Conservation (phyloP, 257 asterid genomes). For the Salvia rosmarinus region DNA sequence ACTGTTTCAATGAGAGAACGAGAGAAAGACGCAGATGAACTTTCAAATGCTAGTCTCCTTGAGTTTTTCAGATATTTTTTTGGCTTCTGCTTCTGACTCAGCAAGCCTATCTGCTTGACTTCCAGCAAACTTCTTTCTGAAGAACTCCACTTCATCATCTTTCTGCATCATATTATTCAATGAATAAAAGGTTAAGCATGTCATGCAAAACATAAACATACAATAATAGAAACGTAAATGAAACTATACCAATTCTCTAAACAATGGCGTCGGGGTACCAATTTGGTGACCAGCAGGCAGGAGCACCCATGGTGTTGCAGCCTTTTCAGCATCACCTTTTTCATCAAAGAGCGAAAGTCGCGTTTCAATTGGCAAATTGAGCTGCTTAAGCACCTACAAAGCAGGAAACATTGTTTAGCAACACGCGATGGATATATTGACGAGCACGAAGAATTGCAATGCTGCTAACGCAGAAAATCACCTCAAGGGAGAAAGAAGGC, state of each 20-base stretch:
- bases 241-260: constrained; percentile 64
- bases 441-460: background rate
- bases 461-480: constrained; percentile 28
- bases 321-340: constrained; percentile 61
- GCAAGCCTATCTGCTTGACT: constrained; percentile 81
- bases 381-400: constrained; percentile 79
- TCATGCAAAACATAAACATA: background rate
- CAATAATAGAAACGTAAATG: background rate
- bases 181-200: constrained; percentile 15
- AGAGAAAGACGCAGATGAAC: too few relatives aligned
- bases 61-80: constrained; percentile 53
- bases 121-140: constrained; percentile 67
- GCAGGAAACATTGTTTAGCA: constrained; percentile 14
- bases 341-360: constrained; percentile 65
- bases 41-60: constrained; percentile 61
- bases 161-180: constrained; percentile 50
- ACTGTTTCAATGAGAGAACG: too few relatives aligned
- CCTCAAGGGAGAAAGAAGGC: constrained; percentile 82
- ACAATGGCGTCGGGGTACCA: constrained; percentile 72
- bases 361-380: constrained; percentile 60
- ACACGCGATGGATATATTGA: background rate
- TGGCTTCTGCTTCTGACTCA: constrained; percentile 63
- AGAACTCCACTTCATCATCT: constrained; percentile 62
- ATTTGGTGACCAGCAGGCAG: constrained; percentile 78
- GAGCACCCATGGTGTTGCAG: constrained; percentile 71